Conservation (phyloP, 2,329 filamentous ascomycete genomes). For the Nemania sp. region DNA sequence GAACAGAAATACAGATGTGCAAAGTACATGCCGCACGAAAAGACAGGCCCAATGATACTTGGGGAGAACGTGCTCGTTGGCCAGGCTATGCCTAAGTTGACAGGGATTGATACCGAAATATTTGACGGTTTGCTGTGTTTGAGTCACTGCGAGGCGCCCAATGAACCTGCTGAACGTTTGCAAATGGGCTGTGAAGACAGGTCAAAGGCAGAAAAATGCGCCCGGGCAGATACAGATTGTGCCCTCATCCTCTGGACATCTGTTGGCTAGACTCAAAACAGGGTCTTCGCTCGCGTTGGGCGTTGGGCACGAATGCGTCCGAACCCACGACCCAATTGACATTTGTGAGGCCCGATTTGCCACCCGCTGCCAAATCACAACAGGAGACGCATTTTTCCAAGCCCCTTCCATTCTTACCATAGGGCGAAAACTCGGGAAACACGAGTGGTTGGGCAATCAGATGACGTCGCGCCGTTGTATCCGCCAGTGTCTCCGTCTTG, state of each 20-base stretch:
- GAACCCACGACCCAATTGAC: conserved; percentile 31
- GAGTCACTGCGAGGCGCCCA: conserved; percentile 40
- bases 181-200: conserved; percentile 28
- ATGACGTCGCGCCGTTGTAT: conserved; percentile 26
- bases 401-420: conserved; percentile 12
- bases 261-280: conserved; percentile 19
- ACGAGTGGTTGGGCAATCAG: conserved; percentile 27
- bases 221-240: conserved; percentile 8
- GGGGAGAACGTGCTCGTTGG: conserved; percentile 8
- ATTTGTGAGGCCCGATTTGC: conserved; percentile 22
- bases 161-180: conserved; percentile 36
- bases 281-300: conserved; percentile 26
- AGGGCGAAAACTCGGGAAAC: neutral
- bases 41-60: conserved; percentile 19
- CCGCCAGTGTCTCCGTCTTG: conserved; percentile 11
- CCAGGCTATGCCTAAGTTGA: neutral
- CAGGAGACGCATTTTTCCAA: conserved; percentile 13
- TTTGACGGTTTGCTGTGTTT: conserved; percentile 35
- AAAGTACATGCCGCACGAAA: conserved; percentile 20
- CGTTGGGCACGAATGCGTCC: conserved; percentile 38
- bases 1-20: conserved; percentile 25
- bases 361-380: conserved; percentile 30
- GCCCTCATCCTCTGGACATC: conserved; percentile 12
- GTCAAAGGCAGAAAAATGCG: conserved; percentile 24
- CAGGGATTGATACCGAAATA: conserved; percentile 29